A percentile compares a stretch with the other conserved stretches of the same genome.
Conservation (phyloP, 1,284 basidiomycete species). For the Phellopilus nigrolimitatus region DNA sequence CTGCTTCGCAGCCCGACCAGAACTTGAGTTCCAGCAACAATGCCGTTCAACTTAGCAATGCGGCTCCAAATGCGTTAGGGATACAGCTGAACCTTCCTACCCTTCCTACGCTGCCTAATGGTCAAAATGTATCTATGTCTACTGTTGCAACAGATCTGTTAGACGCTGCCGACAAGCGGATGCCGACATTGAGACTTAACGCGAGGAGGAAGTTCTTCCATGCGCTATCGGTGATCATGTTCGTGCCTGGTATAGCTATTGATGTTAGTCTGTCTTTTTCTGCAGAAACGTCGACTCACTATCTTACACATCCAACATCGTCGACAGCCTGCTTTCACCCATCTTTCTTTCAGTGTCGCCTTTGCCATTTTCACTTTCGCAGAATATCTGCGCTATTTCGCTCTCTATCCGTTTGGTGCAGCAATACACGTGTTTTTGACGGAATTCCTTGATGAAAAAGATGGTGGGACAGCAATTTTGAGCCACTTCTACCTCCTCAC, state of each 20-base stretch:
- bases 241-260: constrained; percentile 86
- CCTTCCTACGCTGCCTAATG: constrained; percentile 46
- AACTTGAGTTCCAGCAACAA: too few relatives aligned
- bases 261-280: constrained; percentile 63
- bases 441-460: constrained; percentile 95
- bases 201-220: constrained; percentile 98
- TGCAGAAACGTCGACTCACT: constrained; percentile 12
- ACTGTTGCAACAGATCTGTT: constrained; percentile 76
- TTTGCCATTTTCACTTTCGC: constrained; percentile 94
- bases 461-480: constrained; percentile 93
- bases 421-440: constrained; percentile 94
- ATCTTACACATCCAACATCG: not conserved
- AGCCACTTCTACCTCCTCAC: constrained; percentile 97
- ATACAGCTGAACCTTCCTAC: constrained; percentile 43
- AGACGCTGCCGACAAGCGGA: constrained; percentile 82
- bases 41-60: constrained; percentile 18
- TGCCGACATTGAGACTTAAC: constrained; percentile 89
- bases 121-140: constrained; percentile 51
- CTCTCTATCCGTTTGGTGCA: constrained; percentile 94
- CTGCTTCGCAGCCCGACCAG: not conserved
- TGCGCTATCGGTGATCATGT: constrained; percentile 92
- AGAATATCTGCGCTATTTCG: constrained; percentile 97
- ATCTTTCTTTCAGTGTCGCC: constrained; percentile 89
- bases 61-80: constrained; percentile 31
- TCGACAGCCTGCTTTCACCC: constrained; percentile 87